Percentiles rank a stretch among this genome's conserved stretches.
These are phyloP conservation scores for Pythium biforme DNA, from an alignment of 352 stramenopile genomes.

Conservation along the genomic window DNA sequence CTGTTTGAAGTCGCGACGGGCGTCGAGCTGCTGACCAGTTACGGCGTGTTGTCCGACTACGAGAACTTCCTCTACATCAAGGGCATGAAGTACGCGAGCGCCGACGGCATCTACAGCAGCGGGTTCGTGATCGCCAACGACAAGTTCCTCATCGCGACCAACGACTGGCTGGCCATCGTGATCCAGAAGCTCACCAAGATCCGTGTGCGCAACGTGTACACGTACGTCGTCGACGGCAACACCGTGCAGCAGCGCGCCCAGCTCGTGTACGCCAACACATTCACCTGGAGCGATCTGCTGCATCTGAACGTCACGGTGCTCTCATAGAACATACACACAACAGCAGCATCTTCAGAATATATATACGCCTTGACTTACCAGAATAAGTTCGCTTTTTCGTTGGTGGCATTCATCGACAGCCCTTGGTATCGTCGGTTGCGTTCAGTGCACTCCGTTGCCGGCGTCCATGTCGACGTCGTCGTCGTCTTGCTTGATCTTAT, in stretches of 20 bases:
- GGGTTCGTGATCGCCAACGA: conserved; percentile 56
- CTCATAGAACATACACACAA: conserved; percentile 12
- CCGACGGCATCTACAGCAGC: conserved; percentile 61
- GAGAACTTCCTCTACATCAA: conserved; percentile 44
- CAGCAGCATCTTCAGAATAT: background rate
- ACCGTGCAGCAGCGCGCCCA: conserved; percentile 29
- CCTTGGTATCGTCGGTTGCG: conserved; percentile 30
- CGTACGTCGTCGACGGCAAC: conserved; percentile 33
- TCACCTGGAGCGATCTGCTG: conserved; percentile 24
- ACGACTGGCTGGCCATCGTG: conserved; percentile 40
- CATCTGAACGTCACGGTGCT: conserved; percentile 33
- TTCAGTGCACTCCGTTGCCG: background rate
- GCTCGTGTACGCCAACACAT: conserved; percentile 34
- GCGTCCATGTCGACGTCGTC: conserved; percentile 18
- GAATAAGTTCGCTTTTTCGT: background rate
- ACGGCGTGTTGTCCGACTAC: conserved; percentile 39
- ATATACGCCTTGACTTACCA: background rate
- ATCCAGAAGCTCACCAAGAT: conserved; percentile 43
- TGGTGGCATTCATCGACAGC: background rate
- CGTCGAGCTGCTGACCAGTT: conserved; percentile 14
- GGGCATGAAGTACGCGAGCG: conserved; percentile 32
- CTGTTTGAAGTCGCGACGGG: conserved; percentile 21
- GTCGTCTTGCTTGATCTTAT: conserved; percentile 15
- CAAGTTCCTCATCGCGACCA: conserved; percentile 44
- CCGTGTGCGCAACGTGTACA: conserved; percentile 45